Evolutionary conservation across 768 basidiomycete species (phyloP).

Genomic region (Guyanaporus albipodus): DNA sequence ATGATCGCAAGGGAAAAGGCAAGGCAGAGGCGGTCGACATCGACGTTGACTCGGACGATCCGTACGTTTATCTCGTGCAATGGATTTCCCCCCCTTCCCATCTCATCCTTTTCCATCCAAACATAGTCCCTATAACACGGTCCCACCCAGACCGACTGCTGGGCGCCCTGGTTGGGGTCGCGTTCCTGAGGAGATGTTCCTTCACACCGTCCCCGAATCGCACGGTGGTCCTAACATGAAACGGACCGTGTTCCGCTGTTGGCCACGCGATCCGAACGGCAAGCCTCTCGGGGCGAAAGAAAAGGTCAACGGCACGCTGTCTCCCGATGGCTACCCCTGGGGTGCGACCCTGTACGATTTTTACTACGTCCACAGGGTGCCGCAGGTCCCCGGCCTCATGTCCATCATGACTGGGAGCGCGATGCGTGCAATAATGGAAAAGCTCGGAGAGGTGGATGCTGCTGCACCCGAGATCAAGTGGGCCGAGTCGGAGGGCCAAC

Average conservation of each 20-base stretch:
- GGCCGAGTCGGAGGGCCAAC: slow-evolving; percentile 22
- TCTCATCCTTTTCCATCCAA: too few relatives aligned
- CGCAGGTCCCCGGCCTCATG: rapidly evolving
- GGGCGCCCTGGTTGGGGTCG: slow-evolving; percentile 9
- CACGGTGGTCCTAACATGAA: background rate
- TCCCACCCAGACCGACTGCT: background rate
- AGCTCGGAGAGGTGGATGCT: slow-evolving; percentile 13
- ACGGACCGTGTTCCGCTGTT: slow-evolving; percentile 21
- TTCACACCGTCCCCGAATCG: slow-evolving; percentile 2
- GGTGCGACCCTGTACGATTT: slow-evolving; percentile 28
- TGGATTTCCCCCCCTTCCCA: too few relatives aligned
- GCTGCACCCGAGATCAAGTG: slow-evolving; percentile 19
- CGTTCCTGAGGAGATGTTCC: background rate
- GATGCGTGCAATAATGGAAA: slow-evolving; percentile 9
- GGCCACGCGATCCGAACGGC: slow-evolving; percentile 26
- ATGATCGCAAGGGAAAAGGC: background rate
- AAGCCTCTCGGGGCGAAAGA: background rate
- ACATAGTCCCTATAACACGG: too few relatives aligned
- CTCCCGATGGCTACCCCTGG: slow-evolving; percentile 24
- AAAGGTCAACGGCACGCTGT: slow-evolving; percentile 11
- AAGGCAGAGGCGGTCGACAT: background rate
- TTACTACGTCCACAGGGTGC: slow-evolving; percentile 11
- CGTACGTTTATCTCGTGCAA: background rate
- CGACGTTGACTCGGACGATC: background rate
- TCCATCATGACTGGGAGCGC: slow-evolving; percentile 20